Base-by-base conservation (phyloP, 352 stramenopile species). In the Phytophthora aleatoria region DNA sequence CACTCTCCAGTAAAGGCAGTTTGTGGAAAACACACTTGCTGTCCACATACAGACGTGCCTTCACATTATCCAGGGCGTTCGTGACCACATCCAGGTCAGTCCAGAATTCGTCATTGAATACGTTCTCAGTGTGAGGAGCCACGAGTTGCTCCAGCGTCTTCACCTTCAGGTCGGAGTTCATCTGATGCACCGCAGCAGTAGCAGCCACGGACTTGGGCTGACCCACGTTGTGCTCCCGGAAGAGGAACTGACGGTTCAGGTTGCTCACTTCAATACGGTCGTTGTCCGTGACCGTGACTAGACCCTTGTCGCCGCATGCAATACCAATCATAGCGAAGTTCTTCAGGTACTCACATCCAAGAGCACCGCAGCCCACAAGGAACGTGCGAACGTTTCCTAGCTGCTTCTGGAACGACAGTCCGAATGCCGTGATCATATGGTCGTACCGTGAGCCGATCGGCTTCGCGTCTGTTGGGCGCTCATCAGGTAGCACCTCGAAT, bases 41-140 rank as follows among this genome's bases (percentile, higher is more conserved):
- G 81, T 99, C 99, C 47, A 99, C 97, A 57, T 99, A 98, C 56
- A 98, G 75, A 41, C 98, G 86, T 26, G 98, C 98, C 67, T 98
- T 97, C 5, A 99, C 86, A 74, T 99, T 99, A 84, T 99, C 98
- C 12, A 99, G 74, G 1, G 97, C 98, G 69, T 99, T 99, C n/a
- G 99, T 92, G 6, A 99, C 97, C 2, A 99, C 62, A 74, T 99
- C 87, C 45, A 92, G 16, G 61, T 90, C 75, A 10, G 77, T 87
- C 87, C 87, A 95, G 43, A 95, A 95, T 13, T 86, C 73, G 39
- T 92, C 87, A 48, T 95, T 51, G 54, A 95, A 95, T 13, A 89
- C 69, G 24, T 91, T 90, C 68, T 95, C 85, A 15, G 87, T 92
- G 64, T 92, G 83, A 30, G 87, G 81, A 16, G 76, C 83, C 3